Evolutionary conservation across 768 basidiomycete genomes (phyloP).

Genomic region (Amyloporia xantha): DNA sequence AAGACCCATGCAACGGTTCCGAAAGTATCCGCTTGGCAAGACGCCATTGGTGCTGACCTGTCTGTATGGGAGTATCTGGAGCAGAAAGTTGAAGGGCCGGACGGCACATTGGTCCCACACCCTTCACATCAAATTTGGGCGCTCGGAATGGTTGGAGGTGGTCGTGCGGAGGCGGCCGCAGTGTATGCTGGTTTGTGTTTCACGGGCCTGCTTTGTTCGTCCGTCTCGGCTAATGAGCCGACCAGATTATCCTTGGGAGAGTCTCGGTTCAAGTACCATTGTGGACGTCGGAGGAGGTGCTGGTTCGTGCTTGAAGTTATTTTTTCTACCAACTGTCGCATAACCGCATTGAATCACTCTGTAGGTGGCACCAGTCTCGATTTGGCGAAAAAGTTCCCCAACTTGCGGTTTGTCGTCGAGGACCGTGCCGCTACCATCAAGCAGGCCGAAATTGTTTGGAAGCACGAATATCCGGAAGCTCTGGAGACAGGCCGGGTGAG

Average conservation of each 20-base stretch:
- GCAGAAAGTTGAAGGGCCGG: conserved; percentile 1
- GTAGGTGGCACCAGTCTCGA: conserved; percentile 10
- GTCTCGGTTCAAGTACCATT: conserved; percentile 5
- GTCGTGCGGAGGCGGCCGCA: conserved; percentile 1
- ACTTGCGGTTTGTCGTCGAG: conserved; percentile 16
- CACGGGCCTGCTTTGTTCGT: background rate
- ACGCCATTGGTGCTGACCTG: background rate
- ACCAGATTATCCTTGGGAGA: conserved; percentile 11
- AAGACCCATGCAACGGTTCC: conserved; percentile 1
- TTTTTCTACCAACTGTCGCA: background rate
- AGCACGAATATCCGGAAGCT: conserved; percentile 1
- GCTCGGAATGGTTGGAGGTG: conserved; percentile 10
- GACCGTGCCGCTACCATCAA: conserved; percentile 13
- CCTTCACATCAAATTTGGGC: conserved; percentile 5
- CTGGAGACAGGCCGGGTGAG: background rate
- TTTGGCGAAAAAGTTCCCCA: conserved; percentile 10
- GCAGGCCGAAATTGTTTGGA: conserved; percentile 8
- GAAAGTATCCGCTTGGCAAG: conserved; percentile 3
- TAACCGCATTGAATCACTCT: background rate
- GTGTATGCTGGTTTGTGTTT: conserved; percentile 6
- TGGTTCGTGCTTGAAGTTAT: conserved; percentile 3
- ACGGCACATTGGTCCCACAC: conserved; percentile 3
- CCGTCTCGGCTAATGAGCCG: background rate
- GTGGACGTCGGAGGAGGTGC: conserved; percentile 14
- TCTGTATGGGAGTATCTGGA: conserved; percentile 9